Percentiles rank a stretch among this genome's conserved stretches.
These are phyloP conservation scores for Thermochaetoides thermophila DNA, from an alignment of 495 filamentous ascomycete species.

Conservation along the genomic window DNA sequence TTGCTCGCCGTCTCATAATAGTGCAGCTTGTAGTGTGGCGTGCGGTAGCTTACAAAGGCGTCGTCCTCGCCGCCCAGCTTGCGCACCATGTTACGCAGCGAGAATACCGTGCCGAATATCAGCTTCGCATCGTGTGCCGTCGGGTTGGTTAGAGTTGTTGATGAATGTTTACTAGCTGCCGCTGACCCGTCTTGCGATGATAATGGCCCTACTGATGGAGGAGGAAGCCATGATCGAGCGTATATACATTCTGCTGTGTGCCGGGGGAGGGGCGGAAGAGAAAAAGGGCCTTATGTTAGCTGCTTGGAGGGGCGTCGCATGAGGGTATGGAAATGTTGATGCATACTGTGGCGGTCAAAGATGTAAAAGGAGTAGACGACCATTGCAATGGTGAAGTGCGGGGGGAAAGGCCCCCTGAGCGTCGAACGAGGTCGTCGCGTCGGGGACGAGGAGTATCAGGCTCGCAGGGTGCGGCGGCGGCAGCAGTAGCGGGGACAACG, in stretches of 20 bases:
- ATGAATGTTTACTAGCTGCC: too few species aligned
- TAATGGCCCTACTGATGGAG: constrained; percentile 8
- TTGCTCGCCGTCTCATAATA: constrained; percentile 96
- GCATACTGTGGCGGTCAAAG: constrained; percentile 88
- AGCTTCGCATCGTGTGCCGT: constrained; percentile 86
- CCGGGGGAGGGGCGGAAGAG: neutral
- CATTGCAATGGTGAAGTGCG: constrained; percentile 42
- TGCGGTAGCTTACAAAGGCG: constrained; percentile 81
- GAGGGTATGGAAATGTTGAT: neutral
- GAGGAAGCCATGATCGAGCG: constrained; percentile 45
- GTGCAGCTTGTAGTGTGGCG: constrained; percentile 91
- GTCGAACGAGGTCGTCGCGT: constrained; percentile 6
- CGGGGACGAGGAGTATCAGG: constrained; percentile 1
- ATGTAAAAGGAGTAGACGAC: constrained; percentile 96
- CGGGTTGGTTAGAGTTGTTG: constrained; percentile 30
- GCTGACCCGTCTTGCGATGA: constrained; percentile 4
- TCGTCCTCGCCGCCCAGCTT: constrained; percentile 86
- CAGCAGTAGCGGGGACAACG: neutral
- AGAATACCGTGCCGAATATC: constrained; percentile 93
- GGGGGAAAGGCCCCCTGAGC: constrained; percentile 4
- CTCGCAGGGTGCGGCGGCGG: neutral
- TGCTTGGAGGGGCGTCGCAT: constrained; percentile 1
- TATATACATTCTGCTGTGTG: constrained; percentile 91
- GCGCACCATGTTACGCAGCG: constrained; percentile 88
- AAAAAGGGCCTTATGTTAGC: neutral